Conservation (phyloP, 1,284 basidiomycete genomes). For the Tylopilus sp. region DNA sequence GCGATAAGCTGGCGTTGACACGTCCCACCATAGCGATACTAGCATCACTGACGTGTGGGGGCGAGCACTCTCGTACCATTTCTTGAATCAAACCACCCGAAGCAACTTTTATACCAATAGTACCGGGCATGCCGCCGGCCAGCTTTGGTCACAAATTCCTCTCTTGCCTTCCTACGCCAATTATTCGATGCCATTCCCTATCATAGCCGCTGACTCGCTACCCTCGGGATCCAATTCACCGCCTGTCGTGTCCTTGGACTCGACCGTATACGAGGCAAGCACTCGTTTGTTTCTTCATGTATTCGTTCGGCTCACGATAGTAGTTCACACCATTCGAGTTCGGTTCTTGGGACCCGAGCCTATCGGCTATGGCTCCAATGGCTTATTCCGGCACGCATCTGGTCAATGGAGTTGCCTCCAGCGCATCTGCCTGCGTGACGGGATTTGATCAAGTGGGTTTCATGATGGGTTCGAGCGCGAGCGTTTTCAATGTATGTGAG, state of each 20-base stretch:
- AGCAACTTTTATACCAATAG: conserved; percentile 57
- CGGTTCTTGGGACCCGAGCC: conserved; percentile 62
- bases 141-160: conserved; percentile 58
- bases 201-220: conserved; percentile 52
- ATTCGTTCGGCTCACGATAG: conserved; percentile 1
- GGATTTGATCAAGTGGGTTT: conserved; percentile 65
- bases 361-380: conserved; percentile 57
- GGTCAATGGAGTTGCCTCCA: conserved; percentile 45
- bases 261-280: conserved; percentile 57
- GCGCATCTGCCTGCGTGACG: conserved; percentile 52
- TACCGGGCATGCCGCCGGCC: conserved; percentile 58
- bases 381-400: conserved; percentile 58
- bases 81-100: conserved; percentile 57
- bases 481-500: conserved; percentile 52
- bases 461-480: conserved; percentile 61
- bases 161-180: conserved; percentile 44
- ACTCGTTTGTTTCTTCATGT: not conserved
- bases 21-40: conserved; percentile 43
- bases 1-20: conserved; percentile 7
- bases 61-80: conserved; percentile 62
- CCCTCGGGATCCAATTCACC: conserved; percentile 44
- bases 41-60: conserved; percentile 61
- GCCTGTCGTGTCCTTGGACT: conserved; percentile 38
- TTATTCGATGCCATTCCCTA: conserved; percentile 50
- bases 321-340: conserved; percentile 62